Base-by-base conservation (phyloP, 2,329 filamentous ascomycete genomes). In the Hypoxylon sp. region DNA sequence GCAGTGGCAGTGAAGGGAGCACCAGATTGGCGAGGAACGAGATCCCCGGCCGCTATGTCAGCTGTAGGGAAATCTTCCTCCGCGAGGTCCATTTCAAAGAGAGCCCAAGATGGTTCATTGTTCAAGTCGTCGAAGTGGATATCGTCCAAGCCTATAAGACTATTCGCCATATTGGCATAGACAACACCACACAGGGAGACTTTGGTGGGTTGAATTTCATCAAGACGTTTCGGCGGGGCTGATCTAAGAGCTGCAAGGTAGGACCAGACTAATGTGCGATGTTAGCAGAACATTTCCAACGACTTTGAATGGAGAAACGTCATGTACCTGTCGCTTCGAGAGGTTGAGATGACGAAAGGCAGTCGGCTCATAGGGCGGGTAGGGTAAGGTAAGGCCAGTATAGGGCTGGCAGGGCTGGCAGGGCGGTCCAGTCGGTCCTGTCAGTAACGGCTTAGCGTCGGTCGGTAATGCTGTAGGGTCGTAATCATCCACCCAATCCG, bases 401-500 rank as follows among this genome's bases (percentile, higher is more conserved):
- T 64, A 67, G 64, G 67, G 67, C 64, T 69, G 64, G 56, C 51
- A 70, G 65, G 67, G 67, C 65, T 70, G 65, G 54, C 28, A 44
- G 26, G 61, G 65, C 56, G 59, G 64, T 36, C 65, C 64, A 20
- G 58, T 62, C 57, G 59, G 64, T 36, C 65, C 58, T 22, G 58
- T 62, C 57, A 46, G 50, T 60, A 67, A 48, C 18, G 50, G 64
- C 26, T 69, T 67, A 69, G 64, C 45, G 60, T 64, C 60, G 52
- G 64, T 67, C 56, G 14, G 54, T 36, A 51, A 36, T 38, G 45
- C 26, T 42, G 56, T 52, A 69, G 56, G 51, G 40, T 64, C 38
- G 51, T 33, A 44, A 33, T 44, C 45, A 54, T 67, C 44, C 33
- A 49, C 32, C 65, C 63, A 68, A 66, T 66, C 59, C 59, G 48